Evolutionary conservation across 805 yeast genomes (phyloP), one percentile per base, ranked within the genome.

Genomic region (Brettanomyces sp.): DNA sequence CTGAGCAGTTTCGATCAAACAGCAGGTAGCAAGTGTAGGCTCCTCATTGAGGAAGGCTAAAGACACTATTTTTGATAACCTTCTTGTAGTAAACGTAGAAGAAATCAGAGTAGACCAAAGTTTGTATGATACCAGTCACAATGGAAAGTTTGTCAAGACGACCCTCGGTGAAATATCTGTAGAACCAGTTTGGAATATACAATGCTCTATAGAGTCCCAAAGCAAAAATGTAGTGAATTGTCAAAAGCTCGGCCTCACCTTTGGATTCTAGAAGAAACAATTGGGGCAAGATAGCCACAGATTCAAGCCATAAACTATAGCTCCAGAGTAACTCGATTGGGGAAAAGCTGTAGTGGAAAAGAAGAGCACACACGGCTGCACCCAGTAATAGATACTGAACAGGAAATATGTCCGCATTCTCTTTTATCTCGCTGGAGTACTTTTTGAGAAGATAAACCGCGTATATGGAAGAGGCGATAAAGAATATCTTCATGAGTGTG

Each of bases 151-250:
- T 74, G 58, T 89, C 96, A 47, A 83, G 69, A 52, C 73, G 70
- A 23, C 70, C 75, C 52, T 85, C 91, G 11, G 73, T 64, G 49
- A 67, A 67, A 67, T 82, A 87, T 63, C 97, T 79, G 74, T 89
- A 93, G 53, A 89, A 62, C 99, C 99, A 93, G 66, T 91, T 93
- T 52, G 95, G 95, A 54, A 93, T 79, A 63, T 93, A 93, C 44
- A 93, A 70, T 0, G 91, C 85, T 54, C 99, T 74, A 71, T 93
- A 93, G 3, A 84, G 54, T 13, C 99, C 99, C 59, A 93, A 70
- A 1, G 97, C 95, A 64, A 91, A 90, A 50, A 93, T 87, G 64
- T 93, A 93, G 64, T 93, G 97, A 43, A 83, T 76, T 3, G 98
- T 93, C 58, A 93, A 73, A 50, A 85, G 76, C 62, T 85, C 85